phyloP scores from a whole-genome alignment of 2,329 filamentous ascomycete species.

The Fusarium pseudoanthophilum region DNA sequence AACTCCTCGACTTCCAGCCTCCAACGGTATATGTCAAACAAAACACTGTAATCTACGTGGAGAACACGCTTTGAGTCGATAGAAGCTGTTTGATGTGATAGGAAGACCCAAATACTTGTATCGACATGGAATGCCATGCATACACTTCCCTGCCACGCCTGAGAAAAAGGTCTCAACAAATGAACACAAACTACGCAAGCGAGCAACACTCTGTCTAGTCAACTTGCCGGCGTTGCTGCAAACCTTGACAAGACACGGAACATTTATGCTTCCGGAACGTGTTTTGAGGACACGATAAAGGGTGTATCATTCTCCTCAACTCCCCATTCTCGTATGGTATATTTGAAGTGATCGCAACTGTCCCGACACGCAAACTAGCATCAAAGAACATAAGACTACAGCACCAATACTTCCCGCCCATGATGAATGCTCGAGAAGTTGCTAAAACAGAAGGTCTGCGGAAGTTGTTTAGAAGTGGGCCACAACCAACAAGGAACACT shows the following conservation, averaged over 20 bases:
- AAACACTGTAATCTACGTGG: no score
- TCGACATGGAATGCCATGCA: neutral
- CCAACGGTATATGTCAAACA: no score
- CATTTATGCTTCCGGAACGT: no score
- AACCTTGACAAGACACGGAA: neutral
- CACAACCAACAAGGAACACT: neutral
- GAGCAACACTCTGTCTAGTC: neutral
- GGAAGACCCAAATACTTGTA: no score
- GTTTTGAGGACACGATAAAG: neutral
- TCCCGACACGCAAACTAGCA: neutral
- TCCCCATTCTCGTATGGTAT: neutral
- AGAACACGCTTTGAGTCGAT: neutral
- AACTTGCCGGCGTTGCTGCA: neutral
- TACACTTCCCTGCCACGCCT: neutral
- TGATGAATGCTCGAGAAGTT: neutral
- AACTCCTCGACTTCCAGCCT: no score
- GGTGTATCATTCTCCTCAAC: neutral
- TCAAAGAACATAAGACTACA: neutral
- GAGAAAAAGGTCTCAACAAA: neutral
- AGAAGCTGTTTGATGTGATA: neutral
- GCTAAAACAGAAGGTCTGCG: neutral
- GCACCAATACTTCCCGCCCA: neutral
- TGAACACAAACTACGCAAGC: neutral
- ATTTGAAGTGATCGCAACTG: neutral
- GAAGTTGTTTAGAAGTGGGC: neutral